Conservation (phyloP, 192 early-diverging fungal genomes). For the Coemansia sp. region DNA sequence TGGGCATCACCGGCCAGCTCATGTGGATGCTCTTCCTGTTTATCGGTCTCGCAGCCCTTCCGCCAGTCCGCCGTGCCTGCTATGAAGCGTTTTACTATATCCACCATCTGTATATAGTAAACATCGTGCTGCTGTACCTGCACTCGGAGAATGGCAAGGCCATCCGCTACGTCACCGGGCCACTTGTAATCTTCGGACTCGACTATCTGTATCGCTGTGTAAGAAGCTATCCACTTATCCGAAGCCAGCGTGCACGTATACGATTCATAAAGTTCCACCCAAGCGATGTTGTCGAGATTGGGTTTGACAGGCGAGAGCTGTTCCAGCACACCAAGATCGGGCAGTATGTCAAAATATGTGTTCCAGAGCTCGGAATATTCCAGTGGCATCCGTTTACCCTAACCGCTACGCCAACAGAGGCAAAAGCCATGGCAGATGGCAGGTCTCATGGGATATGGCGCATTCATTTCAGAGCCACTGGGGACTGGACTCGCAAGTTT, state of each 20-base stretch:
- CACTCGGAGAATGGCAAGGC: constrained; percentile 69
- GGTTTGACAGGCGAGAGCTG: constrained; percentile 61
- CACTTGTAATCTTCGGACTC: constrained; percentile 55
- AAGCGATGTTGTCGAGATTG: constrained; percentile 71
- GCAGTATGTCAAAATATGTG: constrained; percentile 78
- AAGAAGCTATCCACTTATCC: constrained; percentile 55
- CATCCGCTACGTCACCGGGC: constrained; percentile 36
- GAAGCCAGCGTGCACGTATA: constrained; percentile 55
- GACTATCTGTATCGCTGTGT: constrained; percentile 64
- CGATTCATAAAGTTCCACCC: constrained; percentile 76
- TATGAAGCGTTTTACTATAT: constrained; percentile 84
- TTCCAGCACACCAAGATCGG: constrained; percentile 58
- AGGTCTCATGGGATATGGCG: constrained; percentile 54
- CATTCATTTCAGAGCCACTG: constrained; percentile 76
- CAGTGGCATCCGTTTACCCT: constrained; percentile 87
- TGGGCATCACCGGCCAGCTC: constrained; percentile 71
- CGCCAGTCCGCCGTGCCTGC: constrained; percentile 56
- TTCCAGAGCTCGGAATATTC: constrained; percentile 71
- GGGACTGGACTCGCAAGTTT: constrained; percentile 74
- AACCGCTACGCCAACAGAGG: constrained; percentile 74
- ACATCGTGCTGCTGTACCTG: constrained; percentile 70
- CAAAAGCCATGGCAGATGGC: constrained; percentile 60
- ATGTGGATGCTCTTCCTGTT: constrained; percentile 68
- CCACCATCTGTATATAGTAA: constrained; percentile 77
- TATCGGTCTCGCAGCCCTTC: constrained; percentile 65